These are phyloP conservation scores for Pseudomicrostroma phylloplanum DNA, from an alignment of 1,284 basidiomycete species.

Conservation along the genomic window DNA sequence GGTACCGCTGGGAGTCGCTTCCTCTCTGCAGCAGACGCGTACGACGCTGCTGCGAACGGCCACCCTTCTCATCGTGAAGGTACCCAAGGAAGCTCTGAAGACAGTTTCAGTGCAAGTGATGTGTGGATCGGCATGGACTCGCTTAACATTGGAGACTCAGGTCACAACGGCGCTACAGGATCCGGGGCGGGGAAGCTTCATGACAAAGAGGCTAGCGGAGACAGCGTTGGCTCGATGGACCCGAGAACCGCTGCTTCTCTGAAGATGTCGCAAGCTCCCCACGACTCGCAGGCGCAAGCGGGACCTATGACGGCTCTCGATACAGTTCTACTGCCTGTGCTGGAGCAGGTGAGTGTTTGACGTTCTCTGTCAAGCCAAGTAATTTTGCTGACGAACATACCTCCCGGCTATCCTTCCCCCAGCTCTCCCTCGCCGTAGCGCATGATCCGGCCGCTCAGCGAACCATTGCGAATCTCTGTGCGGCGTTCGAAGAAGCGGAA, in stretches of 20 bases:
- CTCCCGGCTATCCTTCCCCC: not conserved
- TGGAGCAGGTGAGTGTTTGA: slow-evolving; percentile 20
- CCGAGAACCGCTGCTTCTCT: not conserved
- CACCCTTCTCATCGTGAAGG: no score
- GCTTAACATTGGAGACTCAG: no score
- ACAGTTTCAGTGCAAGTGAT: no score
- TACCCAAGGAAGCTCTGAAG: no score
- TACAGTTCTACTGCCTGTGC: slow-evolving; percentile 39
- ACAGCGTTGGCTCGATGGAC: slow-evolving; percentile 9
- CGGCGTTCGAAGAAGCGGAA: slow-evolving; percentile 33
- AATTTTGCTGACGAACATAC: not conserved
- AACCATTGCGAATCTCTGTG: slow-evolving; percentile 27
- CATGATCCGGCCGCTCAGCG: slow-evolving; percentile 31
- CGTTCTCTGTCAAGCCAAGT: not conserved
- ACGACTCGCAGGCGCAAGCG: not conserved
- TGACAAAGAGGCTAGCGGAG: slow-evolving; percentile 11
- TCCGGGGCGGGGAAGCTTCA: slow-evolving; percentile 8
- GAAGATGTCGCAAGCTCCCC: not conserved
- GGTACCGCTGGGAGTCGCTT: no score
- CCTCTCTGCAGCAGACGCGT: no score
- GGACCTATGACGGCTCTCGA: slow-evolving; percentile 32
- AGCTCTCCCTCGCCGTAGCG: slow-evolving; percentile 35
- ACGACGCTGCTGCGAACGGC: no score
- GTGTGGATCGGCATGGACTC: no score
- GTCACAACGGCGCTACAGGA: no score